Evolutionary conservation across 1,139 yeast genomes (phyloP).

Genomic region (Hemisphaericaspora lyxosophila): DNA sequence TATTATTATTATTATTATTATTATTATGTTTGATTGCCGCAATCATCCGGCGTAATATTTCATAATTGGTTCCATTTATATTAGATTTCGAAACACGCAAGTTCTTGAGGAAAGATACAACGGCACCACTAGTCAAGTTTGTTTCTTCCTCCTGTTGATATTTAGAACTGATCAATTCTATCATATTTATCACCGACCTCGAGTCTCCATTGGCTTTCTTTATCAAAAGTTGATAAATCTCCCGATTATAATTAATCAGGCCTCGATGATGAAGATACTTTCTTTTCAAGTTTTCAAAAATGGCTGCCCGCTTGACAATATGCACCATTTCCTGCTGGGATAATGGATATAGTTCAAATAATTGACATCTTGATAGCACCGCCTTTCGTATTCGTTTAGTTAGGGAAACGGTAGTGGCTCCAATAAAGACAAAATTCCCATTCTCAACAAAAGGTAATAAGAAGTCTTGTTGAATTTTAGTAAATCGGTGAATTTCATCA

Average conservation of each 20-base stretch:
- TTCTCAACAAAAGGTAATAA: constrained; percentile 41
- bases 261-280: constrained; percentile 9
- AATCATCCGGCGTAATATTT: constrained; percentile 3
- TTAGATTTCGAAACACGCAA: background rate
- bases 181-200: constrained; percentile 30
- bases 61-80: background rate
- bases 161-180: constrained; percentile 29
- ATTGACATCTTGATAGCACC: constrained; percentile 42
- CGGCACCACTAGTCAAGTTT: background rate
- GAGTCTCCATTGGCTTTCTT: constrained; percentile 32
- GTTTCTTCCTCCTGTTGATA: constrained; percentile 7
- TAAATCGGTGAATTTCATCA: constrained; percentile 46
- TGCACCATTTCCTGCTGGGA: constrained; percentile 17
- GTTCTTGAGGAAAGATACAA: constrained; percentile 2
- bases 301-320: constrained; percentile 28
- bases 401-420: constrained; percentile 45
- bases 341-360: constrained; percentile 29
- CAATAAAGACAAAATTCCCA: constrained; percentile 43
- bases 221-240: constrained; percentile 18
- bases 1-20: too few relatives aligned
- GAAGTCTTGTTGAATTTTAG: constrained; percentile 43
- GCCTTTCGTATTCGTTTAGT: constrained; percentile 35
- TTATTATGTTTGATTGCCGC: constrained; percentile 1
- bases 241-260: constrained; percentile 15
- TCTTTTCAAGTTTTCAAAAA: constrained; percentile 30